These are phyloP conservation scores for Ammopiptanthus mongolicus DNA, from an alignment of 306 rosid species.

Conservation along the genomic window DNA sequence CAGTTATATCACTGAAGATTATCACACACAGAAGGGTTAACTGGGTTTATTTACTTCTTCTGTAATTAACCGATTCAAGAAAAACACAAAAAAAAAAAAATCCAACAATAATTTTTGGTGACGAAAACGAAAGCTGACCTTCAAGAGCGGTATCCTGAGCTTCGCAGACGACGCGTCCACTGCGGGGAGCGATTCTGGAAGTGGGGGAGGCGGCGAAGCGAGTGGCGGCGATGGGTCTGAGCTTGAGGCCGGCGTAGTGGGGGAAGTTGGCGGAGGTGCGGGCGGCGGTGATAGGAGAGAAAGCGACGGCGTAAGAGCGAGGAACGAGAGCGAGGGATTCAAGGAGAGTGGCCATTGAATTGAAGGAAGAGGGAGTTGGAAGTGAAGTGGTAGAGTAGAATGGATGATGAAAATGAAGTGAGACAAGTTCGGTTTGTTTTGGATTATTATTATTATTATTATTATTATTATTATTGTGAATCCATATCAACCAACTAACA, in stretches of 20 bases:
- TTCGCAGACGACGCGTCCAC: constrained; percentile 43
- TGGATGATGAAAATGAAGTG: neutral
- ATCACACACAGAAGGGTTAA: too few relatives aligned
- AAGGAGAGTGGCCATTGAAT: constrained; percentile 63
- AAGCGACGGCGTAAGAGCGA: constrained; percentile 39
- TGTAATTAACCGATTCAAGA: neutral
- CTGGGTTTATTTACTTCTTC: too few relatives aligned
- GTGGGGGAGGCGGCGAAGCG: constrained; percentile 17
- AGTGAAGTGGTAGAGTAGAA: neutral
- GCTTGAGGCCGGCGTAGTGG: constrained; percentile 45
- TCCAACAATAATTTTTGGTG: too few relatives aligned
- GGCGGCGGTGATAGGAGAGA: constrained; percentile 28
- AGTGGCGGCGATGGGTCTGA: constrained; percentile 19
- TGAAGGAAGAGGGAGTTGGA: neutral
- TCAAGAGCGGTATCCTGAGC: constrained; percentile 58
- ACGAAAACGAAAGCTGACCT: constrained; percentile 30
- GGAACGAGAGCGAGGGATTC: constrained; percentile 45
- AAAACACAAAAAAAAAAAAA: neutral
- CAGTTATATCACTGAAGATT: too few relatives aligned
- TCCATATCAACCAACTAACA: neutral
- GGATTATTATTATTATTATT: too few relatives aligned
- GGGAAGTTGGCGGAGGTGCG: constrained; percentile 23
- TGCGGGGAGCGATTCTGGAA: constrained; percentile 22
- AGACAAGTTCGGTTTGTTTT: neutral
- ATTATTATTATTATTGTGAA: neutral